These are phyloP conservation scores for Ophiognomonia clavigignenti-juglandacearum DNA, from an alignment of 2,329 filamentous ascomycete species.

Conservation along the genomic window DNA sequence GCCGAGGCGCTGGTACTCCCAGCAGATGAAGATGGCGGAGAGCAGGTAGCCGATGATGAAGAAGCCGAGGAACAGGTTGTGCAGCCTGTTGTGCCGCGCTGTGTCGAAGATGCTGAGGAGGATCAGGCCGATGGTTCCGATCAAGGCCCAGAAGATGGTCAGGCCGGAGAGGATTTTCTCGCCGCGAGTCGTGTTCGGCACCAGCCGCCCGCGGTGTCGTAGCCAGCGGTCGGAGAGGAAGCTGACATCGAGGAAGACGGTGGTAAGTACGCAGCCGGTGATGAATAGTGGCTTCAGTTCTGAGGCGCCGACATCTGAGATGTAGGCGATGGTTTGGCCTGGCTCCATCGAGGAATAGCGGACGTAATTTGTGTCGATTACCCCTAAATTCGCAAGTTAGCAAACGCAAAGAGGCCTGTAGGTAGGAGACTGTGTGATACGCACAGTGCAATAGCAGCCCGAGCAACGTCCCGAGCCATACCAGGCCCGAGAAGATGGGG, in stretches of 20 bases:
- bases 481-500: conserved; percentile 61
- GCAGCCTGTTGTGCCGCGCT: conserved; percentile 57
- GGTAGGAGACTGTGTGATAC: background rate
- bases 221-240: conserved; percentile 82
- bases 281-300: conserved; percentile 75
- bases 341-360: conserved; percentile 57
- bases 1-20: conserved; percentile 83
- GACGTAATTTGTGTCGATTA: conserved; percentile 45
- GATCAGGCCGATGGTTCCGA: conserved; percentile 77
- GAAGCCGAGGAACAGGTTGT: conserved; percentile 71
- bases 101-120: conserved; percentile 85
- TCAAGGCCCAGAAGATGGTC: conserved; percentile 63
- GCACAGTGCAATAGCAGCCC: conserved; percentile 64
- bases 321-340: conserved; percentile 62
- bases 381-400: conserved; percentile 27
- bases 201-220: conserved; percentile 73
- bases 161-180: conserved; percentile 61
- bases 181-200: conserved; percentile 59
- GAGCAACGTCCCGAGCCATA: conserved; percentile 65
- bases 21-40: conserved; percentile 82
- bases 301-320: conserved; percentile 60
- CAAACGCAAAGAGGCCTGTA: background rate
- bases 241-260: conserved; percentile 73
- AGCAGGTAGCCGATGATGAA: conserved; percentile 86
- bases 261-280: conserved; percentile 63